These are phyloP conservation scores for Mortierella sp. DNA, from an alignment of 371 early-diverging fungal species.

Conservation along the genomic window DNA sequence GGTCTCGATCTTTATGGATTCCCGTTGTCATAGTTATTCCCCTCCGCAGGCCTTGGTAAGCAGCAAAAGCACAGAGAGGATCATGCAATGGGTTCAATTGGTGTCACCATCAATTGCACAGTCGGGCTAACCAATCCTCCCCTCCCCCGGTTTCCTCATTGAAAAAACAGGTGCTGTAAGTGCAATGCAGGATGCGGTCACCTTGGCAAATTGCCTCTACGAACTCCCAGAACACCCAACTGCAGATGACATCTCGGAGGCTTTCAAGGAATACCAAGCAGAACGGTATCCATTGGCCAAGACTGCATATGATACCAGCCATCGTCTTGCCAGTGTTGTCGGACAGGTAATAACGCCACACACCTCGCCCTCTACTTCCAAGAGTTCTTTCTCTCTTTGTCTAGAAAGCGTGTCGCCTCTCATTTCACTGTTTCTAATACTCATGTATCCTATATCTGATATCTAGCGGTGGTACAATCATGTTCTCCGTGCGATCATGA, in stretches of 20 bases:
- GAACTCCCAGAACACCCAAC: slow-evolving; percentile 14
- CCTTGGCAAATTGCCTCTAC: slow-evolving; percentile 32
- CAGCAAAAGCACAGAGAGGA: background rate
- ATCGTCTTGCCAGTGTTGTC: background rate
- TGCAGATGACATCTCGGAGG: slow-evolving; percentile 14
- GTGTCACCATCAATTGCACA: too few relatives aligned
- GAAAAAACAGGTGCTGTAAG: slow-evolving; percentile 23
- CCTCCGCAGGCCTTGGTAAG: slow-evolving; percentile 31
- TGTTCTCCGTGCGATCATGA: slow-evolving; percentile 4
- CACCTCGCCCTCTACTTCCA: background rate
- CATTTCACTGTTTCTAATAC: background rate
- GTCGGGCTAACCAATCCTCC: too few relatives aligned
- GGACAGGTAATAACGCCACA: background rate
- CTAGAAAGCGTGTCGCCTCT: too few relatives aligned
- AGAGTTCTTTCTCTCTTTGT: background rate
- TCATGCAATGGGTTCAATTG: too few relatives aligned
- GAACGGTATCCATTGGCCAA: slow-evolving; percentile 38
- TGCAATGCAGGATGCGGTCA: slow-evolving; percentile 42
- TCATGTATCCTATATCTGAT: too few relatives aligned
- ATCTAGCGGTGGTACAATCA: slow-evolving; percentile 1
- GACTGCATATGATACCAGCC: slow-evolving; percentile 26
- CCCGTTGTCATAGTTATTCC: slow-evolving; percentile 32
- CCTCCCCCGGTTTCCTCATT: background rate
- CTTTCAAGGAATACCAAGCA: slow-evolving; percentile 20
- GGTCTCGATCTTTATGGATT: background rate